phyloP scores from a whole-genome alignment of 306 rosid species.

The Urtica urens region DNA sequence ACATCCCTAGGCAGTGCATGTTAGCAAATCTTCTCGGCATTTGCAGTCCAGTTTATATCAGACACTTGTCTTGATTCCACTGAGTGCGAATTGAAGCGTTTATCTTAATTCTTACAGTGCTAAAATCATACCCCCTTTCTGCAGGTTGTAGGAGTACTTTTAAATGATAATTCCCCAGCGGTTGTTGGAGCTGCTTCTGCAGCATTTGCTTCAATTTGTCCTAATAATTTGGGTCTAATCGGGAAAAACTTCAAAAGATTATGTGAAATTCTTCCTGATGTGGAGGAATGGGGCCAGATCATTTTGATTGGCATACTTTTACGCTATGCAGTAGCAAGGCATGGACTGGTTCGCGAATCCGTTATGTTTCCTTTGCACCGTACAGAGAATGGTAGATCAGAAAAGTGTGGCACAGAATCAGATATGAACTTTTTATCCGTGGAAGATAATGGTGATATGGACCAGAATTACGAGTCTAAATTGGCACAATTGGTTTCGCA shows the following conservation, averaged over 20 bases:
- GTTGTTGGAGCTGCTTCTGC: slow-evolving; percentile 98
- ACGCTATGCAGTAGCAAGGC: slow-evolving; percentile 68
- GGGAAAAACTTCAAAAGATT: slow-evolving; percentile 61
- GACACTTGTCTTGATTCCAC: not conserved
- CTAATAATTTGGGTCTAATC: slow-evolving; percentile 59
- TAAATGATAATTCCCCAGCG: slow-evolving; percentile 72
- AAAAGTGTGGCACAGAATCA: slow-evolving; percentile 23
- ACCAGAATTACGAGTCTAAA: slow-evolving; percentile 31
- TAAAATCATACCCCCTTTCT: not conserved
- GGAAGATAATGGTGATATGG: slow-evolving; percentile 31
- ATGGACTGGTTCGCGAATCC: slow-evolving; percentile 81
- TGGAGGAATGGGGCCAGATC: slow-evolving; percentile 97
- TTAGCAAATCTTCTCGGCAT: too few relatives aligned
- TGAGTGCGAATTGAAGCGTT: not conserved
- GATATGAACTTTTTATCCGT: slow-evolving; percentile 14
- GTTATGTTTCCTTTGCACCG: slow-evolving; percentile 46
- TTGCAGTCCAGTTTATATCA: not conserved
- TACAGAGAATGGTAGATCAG: slow-evolving; percentile 22
- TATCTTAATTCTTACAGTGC: not conserved
- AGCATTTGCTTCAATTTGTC: slow-evolving; percentile 86
- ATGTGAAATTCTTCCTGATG: slow-evolving; percentile 88
- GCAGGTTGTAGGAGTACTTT: slow-evolving; percentile 70
- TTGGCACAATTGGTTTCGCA: slow-evolving; percentile 45
- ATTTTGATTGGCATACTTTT: slow-evolving; percentile 76
- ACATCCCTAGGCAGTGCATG: too few relatives aligned